Base-by-base conservation (phyloP, 345 rosid genomes). In the Barbarea vulgaris region DNA sequence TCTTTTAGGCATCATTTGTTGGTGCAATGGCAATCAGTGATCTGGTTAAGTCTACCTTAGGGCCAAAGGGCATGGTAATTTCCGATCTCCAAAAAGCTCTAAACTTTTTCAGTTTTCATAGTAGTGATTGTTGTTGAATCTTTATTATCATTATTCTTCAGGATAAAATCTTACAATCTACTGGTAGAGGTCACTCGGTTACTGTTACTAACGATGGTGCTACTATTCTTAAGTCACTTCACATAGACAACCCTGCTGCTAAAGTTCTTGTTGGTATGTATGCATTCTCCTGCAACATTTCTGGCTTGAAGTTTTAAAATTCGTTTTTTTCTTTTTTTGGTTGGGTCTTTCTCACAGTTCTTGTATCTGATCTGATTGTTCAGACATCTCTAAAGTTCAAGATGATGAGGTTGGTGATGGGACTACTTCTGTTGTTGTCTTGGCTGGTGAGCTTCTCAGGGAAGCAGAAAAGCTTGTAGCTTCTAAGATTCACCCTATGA, bases 341-440 rank as follows among this genome's bases (percentile, higher is more conserved):
- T 13, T 61, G 17, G 22, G 24, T 21, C 1, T 24, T 55, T 52
- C 36, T 66, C 33, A 44, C 46, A n/a, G n/a, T 62, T 47, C 5
- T 52, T 66, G 58, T 57, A n/a, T 58, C 17, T 39, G 22, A 54
- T 30, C 27, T 33, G 11, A 48, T 30, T 18, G 4, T 28, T 64
- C 60, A 92, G 99, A 95, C 69, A 95, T 95, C 70, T 95, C 99
- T 9, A 95, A 95, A 88, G 99, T 95, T 68, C 99, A 95, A 82
- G 99, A 95, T 80, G 99, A 95, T 73, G 99, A 95, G 86, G 99
- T 95, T 66, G 99, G 99, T 70, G 99, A 95, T 77, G 99, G 99
- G 51, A 95, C 98, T 70, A 95, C 99, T 60, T 95, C 99, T 56
- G 99, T 95, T 73, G 99, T 90, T 80, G 97, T 95, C 52, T 86